phyloP scores from a whole-genome alignment of 768 basidiomycete genomes.

The Gautieria morchelliformis region DNA sequence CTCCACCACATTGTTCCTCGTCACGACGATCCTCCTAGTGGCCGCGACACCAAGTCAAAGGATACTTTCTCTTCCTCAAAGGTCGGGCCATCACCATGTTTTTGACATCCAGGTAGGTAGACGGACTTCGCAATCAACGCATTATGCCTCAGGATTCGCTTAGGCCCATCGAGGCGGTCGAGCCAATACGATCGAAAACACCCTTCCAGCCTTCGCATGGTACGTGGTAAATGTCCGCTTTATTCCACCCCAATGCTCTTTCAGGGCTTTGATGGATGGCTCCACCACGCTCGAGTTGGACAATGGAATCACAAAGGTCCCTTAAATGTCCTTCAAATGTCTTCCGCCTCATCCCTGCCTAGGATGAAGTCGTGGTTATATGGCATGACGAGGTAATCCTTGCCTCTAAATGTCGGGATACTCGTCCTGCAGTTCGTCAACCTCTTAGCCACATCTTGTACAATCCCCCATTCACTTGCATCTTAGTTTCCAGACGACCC shows the following conservation, averaged over 20 bases:
- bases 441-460: background rate
- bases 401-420: slow-evolving; percentile 60
- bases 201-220: slow-evolving; percentile 70
- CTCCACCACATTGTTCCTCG: background rate
- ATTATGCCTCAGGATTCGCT: background rate
- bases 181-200: slow-evolving; percentile 67
- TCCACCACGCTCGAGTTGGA: slow-evolving; percentile 72
- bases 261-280: slow-evolving; percentile 66
- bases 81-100: background rate
- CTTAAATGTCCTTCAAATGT: slow-evolving; percentile 1
- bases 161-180: slow-evolving; percentile 72
- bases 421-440: slow-evolving; percentile 44
- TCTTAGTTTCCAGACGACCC: slow-evolving; percentile 47
- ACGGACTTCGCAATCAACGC: background rate
- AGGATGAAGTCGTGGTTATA: slow-evolving; percentile 72
- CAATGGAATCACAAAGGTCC: slow-evolving; percentile 64
- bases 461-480: background rate
- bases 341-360: background rate
- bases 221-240: slow-evolving; percentile 21
- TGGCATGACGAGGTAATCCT: slow-evolving; percentile 72
- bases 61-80: background rate
- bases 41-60: background rate
- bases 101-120: background rate
- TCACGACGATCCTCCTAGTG: background rate
- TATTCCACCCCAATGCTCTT: slow-evolving; percentile 6